Conservation (phyloP, 1,139 yeast species). For the Blastobotrys ciferrii region DNA sequence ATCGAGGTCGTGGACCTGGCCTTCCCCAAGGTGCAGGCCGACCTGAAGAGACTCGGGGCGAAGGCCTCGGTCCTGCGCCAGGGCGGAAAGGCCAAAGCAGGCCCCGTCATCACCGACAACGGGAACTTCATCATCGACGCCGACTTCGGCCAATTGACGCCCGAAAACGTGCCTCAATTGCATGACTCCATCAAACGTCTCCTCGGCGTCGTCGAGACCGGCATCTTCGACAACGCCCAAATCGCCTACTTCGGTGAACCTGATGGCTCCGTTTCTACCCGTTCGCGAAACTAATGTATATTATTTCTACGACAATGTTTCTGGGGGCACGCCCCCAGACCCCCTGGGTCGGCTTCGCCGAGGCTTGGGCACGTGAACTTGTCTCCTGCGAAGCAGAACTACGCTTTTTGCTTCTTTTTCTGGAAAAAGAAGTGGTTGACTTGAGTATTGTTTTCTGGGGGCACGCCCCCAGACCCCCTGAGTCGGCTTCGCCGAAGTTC, state of each 20-base stretch:
- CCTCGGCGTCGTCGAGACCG: conserved; percentile 97
- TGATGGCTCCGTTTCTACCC: conserved; percentile 55
- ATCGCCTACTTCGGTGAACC: conserved; percentile 88
- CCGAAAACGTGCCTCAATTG: conserved; percentile 47
- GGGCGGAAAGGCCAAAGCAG: conserved; percentile 92
- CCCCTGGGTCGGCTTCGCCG: too few relatives aligned
- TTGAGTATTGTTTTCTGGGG: too few relatives aligned
- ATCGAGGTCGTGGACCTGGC: conserved; percentile 93
- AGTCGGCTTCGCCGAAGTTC: too few relatives aligned
- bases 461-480: too few relatives aligned
- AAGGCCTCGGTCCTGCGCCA: conserved; percentile 64
- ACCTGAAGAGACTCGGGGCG: conserved; percentile 59
- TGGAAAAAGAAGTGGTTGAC: too few relatives aligned
- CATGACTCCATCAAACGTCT: conserved; percentile 66
- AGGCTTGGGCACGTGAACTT: too few relatives aligned
- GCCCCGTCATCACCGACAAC: conserved; percentile 97
- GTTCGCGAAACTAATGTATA: conserved; percentile 1
- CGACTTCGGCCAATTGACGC: conserved; percentile 80
- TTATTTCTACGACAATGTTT: not conserved
- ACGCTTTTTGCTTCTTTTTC: conserved; percentile 6
- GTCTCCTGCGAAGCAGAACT: not conserved
- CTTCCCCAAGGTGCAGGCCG: conserved; percentile 68
- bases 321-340: too few relatives aligned
- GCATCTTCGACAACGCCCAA: conserved; percentile 73
- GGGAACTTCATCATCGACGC: conserved; percentile 93